Percentiles rank a stretch among this genome's conserved stretches.
Conservation (phyloP, 306 rosid genomes). For the Glycyrrhiza uralensis region DNA sequence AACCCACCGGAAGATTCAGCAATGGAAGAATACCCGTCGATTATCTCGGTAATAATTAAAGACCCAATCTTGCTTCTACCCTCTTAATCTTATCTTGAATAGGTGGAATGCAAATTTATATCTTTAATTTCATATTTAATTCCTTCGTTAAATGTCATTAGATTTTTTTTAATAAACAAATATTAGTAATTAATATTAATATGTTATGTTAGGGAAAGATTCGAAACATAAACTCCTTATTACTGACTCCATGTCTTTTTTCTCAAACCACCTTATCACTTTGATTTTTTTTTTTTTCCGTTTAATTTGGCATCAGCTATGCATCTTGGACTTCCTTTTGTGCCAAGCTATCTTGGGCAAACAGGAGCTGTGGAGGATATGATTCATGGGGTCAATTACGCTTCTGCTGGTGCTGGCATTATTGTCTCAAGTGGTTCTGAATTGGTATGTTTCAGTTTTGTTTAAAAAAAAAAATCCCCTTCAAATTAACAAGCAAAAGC, state of each 20-base stretch:
- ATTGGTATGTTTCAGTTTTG: slow-evolving; percentile 49
- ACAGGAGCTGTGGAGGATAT: slow-evolving; percentile 52
- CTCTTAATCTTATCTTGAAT: too few species aligned
- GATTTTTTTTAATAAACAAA: too few species aligned
- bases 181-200: too few species aligned
- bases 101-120: neutral
- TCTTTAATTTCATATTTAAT: neutral
- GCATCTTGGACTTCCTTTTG: slow-evolving; percentile 85
- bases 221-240: too few species aligned
- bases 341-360: slow-evolving; percentile 83
- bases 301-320: slow-evolving; percentile 37
- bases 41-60: slow-evolving; percentile 53
- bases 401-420: slow-evolving; percentile 93
- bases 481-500: neutral
- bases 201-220: too few species aligned
- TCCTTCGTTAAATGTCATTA: neutral
- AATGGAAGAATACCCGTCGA: slow-evolving; percentile 89
- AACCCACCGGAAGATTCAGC: slow-evolving; percentile 77
- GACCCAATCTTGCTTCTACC: neutral
- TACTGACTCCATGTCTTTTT: too few species aligned
- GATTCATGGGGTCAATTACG: slow-evolving; percentile 78
- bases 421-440: slow-evolving; percentile 85
- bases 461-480: too few species aligned
- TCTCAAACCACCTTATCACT: too few species aligned
- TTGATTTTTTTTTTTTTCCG: too few species aligned